phyloP scores from a whole-genome alignment of 768 basidiomycete genomes.

The Lepiota venenata region DNA sequence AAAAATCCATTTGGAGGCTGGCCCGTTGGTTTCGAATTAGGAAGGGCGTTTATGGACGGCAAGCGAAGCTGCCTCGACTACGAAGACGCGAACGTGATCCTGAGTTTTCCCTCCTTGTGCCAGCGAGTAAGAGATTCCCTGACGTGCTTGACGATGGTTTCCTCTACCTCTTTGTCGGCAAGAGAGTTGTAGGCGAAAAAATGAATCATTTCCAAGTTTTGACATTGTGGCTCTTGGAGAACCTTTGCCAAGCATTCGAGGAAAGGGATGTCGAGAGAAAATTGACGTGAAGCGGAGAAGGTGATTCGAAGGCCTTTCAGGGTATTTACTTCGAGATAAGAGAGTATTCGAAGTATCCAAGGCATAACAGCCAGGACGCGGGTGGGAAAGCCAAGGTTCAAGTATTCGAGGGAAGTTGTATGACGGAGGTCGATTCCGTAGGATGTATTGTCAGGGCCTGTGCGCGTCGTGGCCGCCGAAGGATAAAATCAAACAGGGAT shows the following conservation, averaged over 20 bases:
- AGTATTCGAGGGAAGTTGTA: slow-evolving; percentile 19
- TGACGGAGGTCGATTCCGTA: slow-evolving; percentile 19
- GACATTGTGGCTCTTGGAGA: slow-evolving; percentile 20
- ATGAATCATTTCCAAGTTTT: slow-evolving; percentile 19
- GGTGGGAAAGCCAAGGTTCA: slow-evolving; percentile 24
- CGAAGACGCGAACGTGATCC: background rate
- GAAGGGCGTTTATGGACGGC: background rate
- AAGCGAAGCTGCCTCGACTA: background rate
- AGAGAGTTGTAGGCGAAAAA: slow-evolving; percentile 22
- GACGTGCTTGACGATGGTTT: slow-evolving; percentile 12
- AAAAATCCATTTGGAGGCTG: slow-evolving; percentile 2
- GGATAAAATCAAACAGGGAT: background rate
- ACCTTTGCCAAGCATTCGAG: slow-evolving; percentile 19
- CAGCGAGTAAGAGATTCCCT: background rate
- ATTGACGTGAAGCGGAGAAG: slow-evolving; percentile 27
- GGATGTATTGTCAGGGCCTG: background rate
- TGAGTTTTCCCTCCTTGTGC: background rate
- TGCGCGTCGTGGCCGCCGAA: background rate
- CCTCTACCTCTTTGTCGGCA: slow-evolving; percentile 17
- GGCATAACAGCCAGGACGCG: slow-evolving; percentile 26
- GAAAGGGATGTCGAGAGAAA: slow-evolving; percentile 26
- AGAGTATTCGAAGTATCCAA: slow-evolving; percentile 24
- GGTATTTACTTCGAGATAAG: slow-evolving; percentile 14
- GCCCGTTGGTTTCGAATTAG: background rate
- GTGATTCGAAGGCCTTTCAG: slow-evolving; percentile 21